These are phyloP conservation scores for Leccinum uliginosum DNA, from an alignment of 768 basidiomycete species.

Conservation along the genomic window DNA sequence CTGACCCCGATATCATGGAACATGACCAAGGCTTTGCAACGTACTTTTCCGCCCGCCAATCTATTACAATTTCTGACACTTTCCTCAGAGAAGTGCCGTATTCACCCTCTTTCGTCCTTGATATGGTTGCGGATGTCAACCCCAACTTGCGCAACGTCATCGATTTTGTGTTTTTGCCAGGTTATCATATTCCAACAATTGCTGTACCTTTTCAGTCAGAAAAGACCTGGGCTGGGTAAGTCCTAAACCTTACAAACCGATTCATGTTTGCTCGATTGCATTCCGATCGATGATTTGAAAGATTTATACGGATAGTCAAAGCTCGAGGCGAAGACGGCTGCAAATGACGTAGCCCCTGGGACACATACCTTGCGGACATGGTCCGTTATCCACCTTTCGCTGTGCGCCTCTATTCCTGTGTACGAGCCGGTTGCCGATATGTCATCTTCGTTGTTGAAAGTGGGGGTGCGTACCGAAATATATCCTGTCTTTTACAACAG, in stretches of 20 bases:
- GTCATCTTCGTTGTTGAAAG: constrained; percentile 64
- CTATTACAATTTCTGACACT: background rate
- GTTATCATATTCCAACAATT: constrained; percentile 91
- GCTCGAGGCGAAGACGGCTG: constrained; percentile 30
- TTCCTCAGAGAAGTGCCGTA: constrained; percentile 79
- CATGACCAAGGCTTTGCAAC: constrained; percentile 57
- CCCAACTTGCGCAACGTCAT: constrained; percentile 76
- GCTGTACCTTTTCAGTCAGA: constrained; percentile 83
- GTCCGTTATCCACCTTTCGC: constrained; percentile 62
- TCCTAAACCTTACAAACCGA: background rate
- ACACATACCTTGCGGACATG: constrained; percentile 33
- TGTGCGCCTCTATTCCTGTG: constrained; percentile 68
- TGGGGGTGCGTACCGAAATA: constrained; percentile 50
- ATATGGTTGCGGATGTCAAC: constrained; percentile 71
- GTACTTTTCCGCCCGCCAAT: constrained; percentile 30
- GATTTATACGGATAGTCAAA: constrained; percentile 57
- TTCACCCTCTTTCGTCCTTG: constrained; percentile 87
- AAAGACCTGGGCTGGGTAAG: constrained; percentile 91
- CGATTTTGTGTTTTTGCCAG: constrained; percentile 88
- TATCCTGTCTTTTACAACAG: background rate
- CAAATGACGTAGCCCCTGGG: constrained; percentile 35
- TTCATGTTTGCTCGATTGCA: background rate
- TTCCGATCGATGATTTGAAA: constrained; percentile 20
- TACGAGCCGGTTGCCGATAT: constrained; percentile 78
- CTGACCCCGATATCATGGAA: constrained; percentile 74